Base-by-base conservation (phyloP, 2,329 filamentous ascomycete species). In the Claviceps purpurea region DNA sequence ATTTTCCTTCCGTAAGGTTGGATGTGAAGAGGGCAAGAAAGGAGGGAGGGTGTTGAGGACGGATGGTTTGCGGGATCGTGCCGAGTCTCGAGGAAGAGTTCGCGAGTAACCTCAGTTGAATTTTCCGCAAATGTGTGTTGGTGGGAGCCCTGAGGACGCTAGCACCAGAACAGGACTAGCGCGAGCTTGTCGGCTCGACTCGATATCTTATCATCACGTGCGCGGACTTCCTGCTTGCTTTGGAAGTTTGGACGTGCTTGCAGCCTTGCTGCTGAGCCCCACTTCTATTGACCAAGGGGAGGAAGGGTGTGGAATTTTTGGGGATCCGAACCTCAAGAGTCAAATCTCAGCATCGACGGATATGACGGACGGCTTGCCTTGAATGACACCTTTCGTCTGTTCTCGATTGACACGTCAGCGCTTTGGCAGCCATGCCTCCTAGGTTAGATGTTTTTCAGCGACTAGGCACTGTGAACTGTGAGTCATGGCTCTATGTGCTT, bases 361-460 rank as follows among this genome's bases (percentile, higher is more conserved):
- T n/a, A 26, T 50, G 13, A 26, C 39, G 20, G 4, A 41, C 49
- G 43, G 20, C 20, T 46, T 50, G 30, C 34, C 13, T 22, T 16
- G 2, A 22, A 20, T 6, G 34, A 18, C 20, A n/a, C 5, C 14
- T 38, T 40, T 16, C 7, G 16, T 39, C 34, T n/a, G 18, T 13
- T 34, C 37, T 4, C 42, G 4, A 20, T 47, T 37, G 44, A 8
- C n/a, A 13, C 18, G 24, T 16, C 13, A 16, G n/a, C 46, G 30
- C 38, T 37, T 20, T 16, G 14, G 38, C 52, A 70, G 73, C 59
- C 59, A 88, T 88, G 84, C 78, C 83, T 63, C 83, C 81, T 53
- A 81, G 81, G 73, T 71, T 87, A 74, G 70, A 77, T 59, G 66
- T 74, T 62, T 73, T 81, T 54, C 75, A 78, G 66, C 76, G 79